Base-by-base conservation (phyloP, 257 asterid genomes). In the Apocynum venetum region DNA sequence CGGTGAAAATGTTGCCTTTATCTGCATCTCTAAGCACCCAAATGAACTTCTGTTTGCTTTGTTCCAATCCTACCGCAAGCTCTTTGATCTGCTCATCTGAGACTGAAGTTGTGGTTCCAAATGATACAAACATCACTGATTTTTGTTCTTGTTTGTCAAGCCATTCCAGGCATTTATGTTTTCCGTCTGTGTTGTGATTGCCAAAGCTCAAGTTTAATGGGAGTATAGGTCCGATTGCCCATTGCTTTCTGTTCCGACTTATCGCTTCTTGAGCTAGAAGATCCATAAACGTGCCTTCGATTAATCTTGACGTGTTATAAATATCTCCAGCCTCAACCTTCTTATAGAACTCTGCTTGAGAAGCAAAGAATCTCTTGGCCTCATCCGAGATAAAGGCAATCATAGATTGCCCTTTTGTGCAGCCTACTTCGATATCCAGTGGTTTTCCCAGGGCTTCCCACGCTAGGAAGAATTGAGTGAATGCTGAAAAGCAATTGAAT, bases 291-390 rank as follows among this genome's bases (percentile, higher is more conserved):
- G 69, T 76, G 38, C 84, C 72, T 65, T 91, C 94, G 1, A 91
- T 77, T 51, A 79, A 79, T 72, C 86, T 79, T 78, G 86, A 84
- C 3, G 97, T 85, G 85, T 91, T 91, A 80, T 88, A 88, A 75
- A 91, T 85, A 76, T 90, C 76, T 17, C 97, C 95, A 1, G 93
- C 82, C 43, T 74, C 83, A 6, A 77, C 14, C n/a, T 72, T 81
- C 78, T 77, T 43, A 71, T 53, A 86, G 1, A 82, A 76, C 40
- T 87, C 81, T 10, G 53, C 38, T 75, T 88, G 90, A 4, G 61
- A 4, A 36, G 77, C 70, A 3, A 86, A 74, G 63, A 89, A 82
- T 11, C 72, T 78, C 49, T 69, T 19, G 4, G 48, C 49, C 35
- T 89, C 87, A 4, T 91, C 93, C 0, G 91, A 81, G 4, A 82